Percentiles rank a stretch among this genome's conserved stretches.
Evolutionary conservation across 345 rosid species (phyloP).

Genomic region (Ceriops zippeliana): DNA sequence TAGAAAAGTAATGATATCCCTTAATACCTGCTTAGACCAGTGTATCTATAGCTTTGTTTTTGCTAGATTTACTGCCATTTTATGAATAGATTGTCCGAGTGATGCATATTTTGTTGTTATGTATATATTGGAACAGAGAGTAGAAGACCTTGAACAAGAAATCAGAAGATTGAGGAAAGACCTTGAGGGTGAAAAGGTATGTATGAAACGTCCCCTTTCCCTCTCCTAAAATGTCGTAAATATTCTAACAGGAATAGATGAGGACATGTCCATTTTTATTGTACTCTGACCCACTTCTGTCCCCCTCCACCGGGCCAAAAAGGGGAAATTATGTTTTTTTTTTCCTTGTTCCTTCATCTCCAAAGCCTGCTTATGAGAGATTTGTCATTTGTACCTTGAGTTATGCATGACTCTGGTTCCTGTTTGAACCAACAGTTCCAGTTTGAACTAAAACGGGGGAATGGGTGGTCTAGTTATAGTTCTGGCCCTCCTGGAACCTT

Average conservation of each 20-base stretch:
- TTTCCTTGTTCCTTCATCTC: not conserved
- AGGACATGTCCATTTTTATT: not conserved
- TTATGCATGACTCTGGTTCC: not conserved
- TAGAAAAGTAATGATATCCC: slow-evolving; percentile 47
- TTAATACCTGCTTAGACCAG: slow-evolving; percentile 5
- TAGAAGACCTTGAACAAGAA: slow-evolving; percentile 77
- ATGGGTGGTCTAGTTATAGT: too few relatives aligned
- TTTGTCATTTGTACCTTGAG: not conserved
- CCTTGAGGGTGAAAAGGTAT: slow-evolving; percentile 87
- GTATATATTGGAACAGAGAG: slow-evolving; percentile 52
- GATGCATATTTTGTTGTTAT: slow-evolving; percentile 13
- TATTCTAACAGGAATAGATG: not conserved
- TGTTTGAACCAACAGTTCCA: too few relatives aligned
- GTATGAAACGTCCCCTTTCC: slow-evolving; percentile 27
- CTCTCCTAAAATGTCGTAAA: not conserved
- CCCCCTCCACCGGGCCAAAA: not conserved
- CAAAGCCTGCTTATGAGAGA: not conserved
- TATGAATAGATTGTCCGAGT: slow-evolving; percentile 8
- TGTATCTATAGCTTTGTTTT: not conserved
- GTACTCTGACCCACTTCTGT: not conserved
- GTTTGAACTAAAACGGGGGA: too few relatives aligned
- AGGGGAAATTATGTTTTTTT: not conserved
- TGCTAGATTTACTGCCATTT: not conserved
- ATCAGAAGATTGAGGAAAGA: slow-evolving; percentile 50
- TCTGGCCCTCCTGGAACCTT: too few relatives aligned